These are phyloP conservation scores for Starmerella davenportii DNA, from an alignment of 805 yeast genomes.

Conservation along the genomic window DNA sequence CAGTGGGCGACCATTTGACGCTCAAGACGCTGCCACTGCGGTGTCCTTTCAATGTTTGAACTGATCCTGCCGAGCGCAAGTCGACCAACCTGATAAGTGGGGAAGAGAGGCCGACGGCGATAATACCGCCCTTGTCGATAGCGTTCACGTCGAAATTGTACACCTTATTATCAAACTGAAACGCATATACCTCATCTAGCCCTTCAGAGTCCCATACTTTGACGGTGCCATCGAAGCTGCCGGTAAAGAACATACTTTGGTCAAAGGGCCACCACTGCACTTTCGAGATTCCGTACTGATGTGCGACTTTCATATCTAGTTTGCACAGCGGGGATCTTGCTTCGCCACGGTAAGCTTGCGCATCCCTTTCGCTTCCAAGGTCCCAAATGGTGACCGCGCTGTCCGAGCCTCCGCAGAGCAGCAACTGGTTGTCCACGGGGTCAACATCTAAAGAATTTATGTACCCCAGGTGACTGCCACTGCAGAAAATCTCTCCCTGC, in stretches of 20 bases:
- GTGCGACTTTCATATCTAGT: conserved; percentile 25
- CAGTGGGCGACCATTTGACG: conserved; percentile 59
- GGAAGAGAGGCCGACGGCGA: conserved; percentile 57
- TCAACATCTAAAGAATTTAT: conserved; percentile 49
- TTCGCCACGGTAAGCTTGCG: conserved; percentile 7
- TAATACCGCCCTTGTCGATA: conserved; percentile 31
- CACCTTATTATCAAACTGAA: conserved; percentile 43
- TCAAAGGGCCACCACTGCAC: conserved; percentile 82
- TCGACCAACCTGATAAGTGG: conserved; percentile 55
- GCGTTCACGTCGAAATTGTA: conserved; percentile 48
- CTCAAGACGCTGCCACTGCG: conserved; percentile 34
- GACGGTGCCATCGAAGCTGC: conserved; percentile 61
- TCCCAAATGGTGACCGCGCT: conserved; percentile 55
- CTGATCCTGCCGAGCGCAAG: conserved; percentile 49
- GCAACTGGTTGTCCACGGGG: conserved; percentile 26
- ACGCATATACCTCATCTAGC: conserved; percentile 47
- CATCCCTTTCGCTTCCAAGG: conserved; percentile 20
- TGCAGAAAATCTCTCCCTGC: not conserved
- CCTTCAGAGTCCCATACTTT: conserved; percentile 66
- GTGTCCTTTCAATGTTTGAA: conserved; percentile 54
- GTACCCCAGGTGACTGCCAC: conserved; percentile 24
- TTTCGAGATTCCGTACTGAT: conserved; percentile 54
- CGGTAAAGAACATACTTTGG: conserved; percentile 65
- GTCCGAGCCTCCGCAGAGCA: conserved; percentile 61
- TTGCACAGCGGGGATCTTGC: conserved; percentile 7